Conservation (phyloP, 1,284 basidiomycete species). For the Veloboletus limbatus region DNA sequence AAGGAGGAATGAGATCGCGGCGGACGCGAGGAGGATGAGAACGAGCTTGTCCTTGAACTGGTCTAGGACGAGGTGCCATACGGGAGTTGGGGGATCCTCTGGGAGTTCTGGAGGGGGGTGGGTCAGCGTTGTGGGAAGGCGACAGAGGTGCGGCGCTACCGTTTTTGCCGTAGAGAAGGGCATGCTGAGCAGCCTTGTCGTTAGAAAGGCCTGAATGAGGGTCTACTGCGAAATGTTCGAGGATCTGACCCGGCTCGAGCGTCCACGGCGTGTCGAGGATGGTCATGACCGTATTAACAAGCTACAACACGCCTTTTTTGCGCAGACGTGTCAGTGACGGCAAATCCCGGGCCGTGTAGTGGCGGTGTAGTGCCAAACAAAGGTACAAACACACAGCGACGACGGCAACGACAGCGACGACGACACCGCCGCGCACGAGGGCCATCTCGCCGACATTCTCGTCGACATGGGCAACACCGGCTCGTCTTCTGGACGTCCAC, state of each 20-base stretch:
- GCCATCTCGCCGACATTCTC: constrained; percentile 1
- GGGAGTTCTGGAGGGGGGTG: constrained; percentile 64
- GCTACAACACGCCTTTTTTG: background rate
- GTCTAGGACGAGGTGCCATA: constrained; percentile 93
- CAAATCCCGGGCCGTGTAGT: constrained; percentile 9
- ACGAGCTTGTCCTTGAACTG: constrained; percentile 98
- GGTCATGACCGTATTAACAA: constrained; percentile 16
- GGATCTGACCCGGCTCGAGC: constrained; percentile 56
- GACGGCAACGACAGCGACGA: constrained; percentile 2
- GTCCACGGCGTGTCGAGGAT: constrained; percentile 72
- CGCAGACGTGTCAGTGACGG: constrained; percentile 10
- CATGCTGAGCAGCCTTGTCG: constrained; percentile 67
- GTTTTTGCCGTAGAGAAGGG: constrained; percentile 81
- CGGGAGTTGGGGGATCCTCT: constrained; percentile 84
- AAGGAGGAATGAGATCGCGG: constrained; percentile 86
- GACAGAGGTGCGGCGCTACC: constrained; percentile 45
- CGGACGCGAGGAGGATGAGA: constrained; percentile 89
- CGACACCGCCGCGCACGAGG: constrained; percentile 6
- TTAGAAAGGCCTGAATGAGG: constrained; percentile 52
- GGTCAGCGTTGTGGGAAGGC: constrained; percentile 6
- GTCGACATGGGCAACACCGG: constrained; percentile 73
- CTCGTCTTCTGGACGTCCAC: constrained; percentile 64
- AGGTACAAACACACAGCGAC: constrained; percentile 17
- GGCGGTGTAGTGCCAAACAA: constrained; percentile 21
- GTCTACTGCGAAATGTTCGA: constrained; percentile 65